Percentiles rank a stretch among this genome's conserved stretches.
Evolutionary conservation across 805 yeast species (phyloP).

Genomic region (Wickerhamiella spandovensis): DNA sequence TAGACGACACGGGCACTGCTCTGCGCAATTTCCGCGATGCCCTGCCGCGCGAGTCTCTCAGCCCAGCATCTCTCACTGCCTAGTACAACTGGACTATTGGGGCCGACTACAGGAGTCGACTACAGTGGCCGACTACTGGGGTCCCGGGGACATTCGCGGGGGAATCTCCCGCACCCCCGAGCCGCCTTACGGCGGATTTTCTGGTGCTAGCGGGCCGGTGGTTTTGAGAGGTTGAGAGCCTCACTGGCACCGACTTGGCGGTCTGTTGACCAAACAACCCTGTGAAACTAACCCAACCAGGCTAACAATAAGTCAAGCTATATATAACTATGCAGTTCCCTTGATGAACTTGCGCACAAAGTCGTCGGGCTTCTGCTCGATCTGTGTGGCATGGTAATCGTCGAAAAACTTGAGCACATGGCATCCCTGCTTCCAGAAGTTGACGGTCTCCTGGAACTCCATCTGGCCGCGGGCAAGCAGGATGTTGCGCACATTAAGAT

Average conservation of each 20-base stretch:
- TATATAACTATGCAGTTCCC: conserved; percentile 16
- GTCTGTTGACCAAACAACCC: too few species aligned
- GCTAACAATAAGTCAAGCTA: neutral
- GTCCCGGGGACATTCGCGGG: too few species aligned
- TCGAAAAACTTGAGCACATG: conserved; percentile 75
- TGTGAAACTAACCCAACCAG: too few species aligned
- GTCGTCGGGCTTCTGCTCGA: conserved; percentile 38
- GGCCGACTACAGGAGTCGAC: too few species aligned
- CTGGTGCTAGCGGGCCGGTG: too few species aligned
- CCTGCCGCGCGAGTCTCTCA: neutral
- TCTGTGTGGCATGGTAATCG: conserved; percentile 43
- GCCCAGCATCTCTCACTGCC: too few species aligned
- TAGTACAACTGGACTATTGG: too few species aligned
- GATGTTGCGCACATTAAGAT: conserved; percentile 51
- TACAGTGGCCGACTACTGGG: too few species aligned
- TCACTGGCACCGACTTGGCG: too few species aligned
- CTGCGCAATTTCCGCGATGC: conserved; percentile 12
- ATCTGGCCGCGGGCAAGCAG: conserved; percentile 71
- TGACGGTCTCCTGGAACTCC: conserved; percentile 80
- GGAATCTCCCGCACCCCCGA: too few species aligned
- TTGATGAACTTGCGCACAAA: conserved; percentile 55
- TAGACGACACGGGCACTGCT: conserved; percentile 22
- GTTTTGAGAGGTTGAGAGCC: too few species aligned
- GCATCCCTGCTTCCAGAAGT: conserved; percentile 83
- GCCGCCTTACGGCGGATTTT: too few species aligned